Evolutionary conservation across 495 filamentous ascomycete genomes (phyloP), one percentile per base, ranked within the genome.

Genomic region (Chaetomium cochliodes): DNA sequence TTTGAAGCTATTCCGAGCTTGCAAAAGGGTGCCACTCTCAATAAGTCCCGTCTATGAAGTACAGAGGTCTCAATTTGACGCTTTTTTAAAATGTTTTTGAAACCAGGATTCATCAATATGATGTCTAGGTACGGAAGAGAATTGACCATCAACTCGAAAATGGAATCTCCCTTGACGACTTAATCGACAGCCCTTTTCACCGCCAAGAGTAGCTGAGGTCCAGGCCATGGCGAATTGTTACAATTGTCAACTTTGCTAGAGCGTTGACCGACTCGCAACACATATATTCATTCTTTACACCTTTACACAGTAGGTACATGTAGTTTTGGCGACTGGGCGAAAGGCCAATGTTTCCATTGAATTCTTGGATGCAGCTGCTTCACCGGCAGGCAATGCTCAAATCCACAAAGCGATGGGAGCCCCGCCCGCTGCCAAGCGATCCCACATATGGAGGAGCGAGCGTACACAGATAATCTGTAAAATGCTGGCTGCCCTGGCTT

Each of bases 1-100:
- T 30, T 25, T 18, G 7, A 59, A 49, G 41, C 57, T 59, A 33
- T 59, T 59, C 57, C 25, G 1, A 46, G 41, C 39, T 58, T 23
- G 13, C 16, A 55, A 30, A 55, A 37, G 28, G 18, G 46, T 20
- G 5, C 20, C 33, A 37, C 33, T 3, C 33, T 37, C 33, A 37
- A 37, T 1, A 37, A 12, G 6, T 5, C 33, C 33, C 33, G 33
- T 37, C 33, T 37, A 37, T 8, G 33, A 37, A 9, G 33, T 37
- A 37, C 33, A 12, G 28, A 12, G 33, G 11, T 37, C 33, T 5
- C 8, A 37, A 37, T 37, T 37, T 12, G 7, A 12, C 33, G 1
- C 8, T 3, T 37, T 37, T 37, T 37, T 6, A 8, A 8, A 9
- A 12, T 37, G 33, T 37, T 37, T 12, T 37, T 37, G 9, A 37